Evolutionary conservation across 495 filamentous ascomycete genomes (phyloP).

Genomic region (Immersiella caudata): DNA sequence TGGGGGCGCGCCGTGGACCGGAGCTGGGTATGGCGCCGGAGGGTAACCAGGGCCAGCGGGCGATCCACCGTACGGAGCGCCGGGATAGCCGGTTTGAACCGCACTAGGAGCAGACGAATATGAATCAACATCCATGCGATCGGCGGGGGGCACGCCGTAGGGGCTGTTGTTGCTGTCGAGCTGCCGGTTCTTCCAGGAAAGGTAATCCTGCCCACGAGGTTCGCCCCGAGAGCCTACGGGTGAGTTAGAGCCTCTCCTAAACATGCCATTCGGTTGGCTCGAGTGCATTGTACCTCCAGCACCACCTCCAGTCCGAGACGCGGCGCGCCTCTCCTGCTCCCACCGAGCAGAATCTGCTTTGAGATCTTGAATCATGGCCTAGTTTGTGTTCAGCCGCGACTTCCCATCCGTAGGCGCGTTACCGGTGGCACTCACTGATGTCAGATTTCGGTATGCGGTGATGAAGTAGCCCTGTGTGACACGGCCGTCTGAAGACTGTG

Average conservation of each 20-base stretch:
- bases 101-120: conserved; percentile 21
- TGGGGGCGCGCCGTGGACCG: conserved; percentile 12
- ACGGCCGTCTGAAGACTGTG: conserved; percentile 56
- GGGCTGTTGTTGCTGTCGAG: conserved; percentile 22
- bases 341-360: conserved; percentile 80
- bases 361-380: conserved; percentile 90
- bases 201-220: conserved; percentile 36
- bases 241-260: conserved; percentile 61
- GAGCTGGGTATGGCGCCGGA: conserved; percentile 30
- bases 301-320: conserved; percentile 45
- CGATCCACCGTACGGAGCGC: conserved; percentile 27
- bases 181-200: conserved; percentile 36
- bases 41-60: conserved; percentile 23
- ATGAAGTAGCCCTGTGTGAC: conserved; percentile 75
- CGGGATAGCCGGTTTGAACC: conserved; percentile 21
- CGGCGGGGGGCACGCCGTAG: conserved; percentile 24
- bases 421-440: conserved; percentile 64
- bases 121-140: conserved; percentile 36
- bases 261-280: conserved; percentile 53
- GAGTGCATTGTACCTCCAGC: conserved; percentile 61
- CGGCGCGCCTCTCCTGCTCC: conserved; percentile 68
- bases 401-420: conserved; percentile 9
- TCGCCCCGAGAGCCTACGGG: conserved; percentile 49
- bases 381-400: conserved; percentile 21
- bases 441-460: conserved; percentile 84